These are phyloP conservation scores for Magnusiomyces ingens DNA, from an alignment of 1,139 yeast species.

Conservation along the genomic window DNA sequence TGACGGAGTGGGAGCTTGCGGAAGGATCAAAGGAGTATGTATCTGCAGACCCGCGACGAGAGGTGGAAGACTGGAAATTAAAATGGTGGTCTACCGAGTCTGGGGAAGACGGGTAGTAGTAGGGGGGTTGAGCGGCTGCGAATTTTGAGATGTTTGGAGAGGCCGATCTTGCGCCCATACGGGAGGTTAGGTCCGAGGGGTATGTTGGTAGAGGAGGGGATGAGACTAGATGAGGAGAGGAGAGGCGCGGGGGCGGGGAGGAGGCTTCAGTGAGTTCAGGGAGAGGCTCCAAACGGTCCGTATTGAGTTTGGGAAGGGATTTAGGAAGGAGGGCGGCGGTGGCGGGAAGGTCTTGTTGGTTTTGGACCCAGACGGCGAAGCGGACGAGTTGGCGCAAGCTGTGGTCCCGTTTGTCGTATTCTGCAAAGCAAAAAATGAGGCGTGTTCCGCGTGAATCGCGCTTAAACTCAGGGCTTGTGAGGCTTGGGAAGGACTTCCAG, in stretches of 20 bases:
- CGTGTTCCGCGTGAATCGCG: constrained; percentile 22
- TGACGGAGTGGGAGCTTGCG: not conserved
- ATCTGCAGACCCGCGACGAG: not conserved
- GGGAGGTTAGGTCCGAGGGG: not conserved
- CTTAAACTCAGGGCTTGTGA: constrained; percentile 7
- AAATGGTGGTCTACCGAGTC: constrained; percentile 1
- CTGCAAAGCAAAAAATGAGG: constrained; percentile 32
- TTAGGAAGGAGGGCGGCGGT: not conserved
- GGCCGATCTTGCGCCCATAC: constrained; percentile 3
- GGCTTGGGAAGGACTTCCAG: constrained; percentile 23
- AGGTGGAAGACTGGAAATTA: not conserved
- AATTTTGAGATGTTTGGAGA: constrained; percentile 11
- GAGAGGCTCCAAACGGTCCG: not conserved
- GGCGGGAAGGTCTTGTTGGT: not conserved
- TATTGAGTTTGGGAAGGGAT: not conserved
- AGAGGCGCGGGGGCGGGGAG: not conserved
- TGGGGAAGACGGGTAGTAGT: constrained; percentile 1
- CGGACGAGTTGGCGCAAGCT: constrained; percentile 30
- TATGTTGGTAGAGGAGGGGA: not conserved
- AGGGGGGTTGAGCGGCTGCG: not conserved
- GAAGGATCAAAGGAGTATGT: not conserved
- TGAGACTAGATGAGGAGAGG: not conserved
- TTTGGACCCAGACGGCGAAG: constrained; percentile 32
- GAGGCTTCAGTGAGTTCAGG: not conserved
- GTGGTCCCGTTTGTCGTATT: constrained; percentile 36